Percentiles rank a stretch among this genome's conserved stretches.
phyloP scores from a whole-genome alignment of 148 eudicot species.

The Fagopyrum homotropicum region DNA sequence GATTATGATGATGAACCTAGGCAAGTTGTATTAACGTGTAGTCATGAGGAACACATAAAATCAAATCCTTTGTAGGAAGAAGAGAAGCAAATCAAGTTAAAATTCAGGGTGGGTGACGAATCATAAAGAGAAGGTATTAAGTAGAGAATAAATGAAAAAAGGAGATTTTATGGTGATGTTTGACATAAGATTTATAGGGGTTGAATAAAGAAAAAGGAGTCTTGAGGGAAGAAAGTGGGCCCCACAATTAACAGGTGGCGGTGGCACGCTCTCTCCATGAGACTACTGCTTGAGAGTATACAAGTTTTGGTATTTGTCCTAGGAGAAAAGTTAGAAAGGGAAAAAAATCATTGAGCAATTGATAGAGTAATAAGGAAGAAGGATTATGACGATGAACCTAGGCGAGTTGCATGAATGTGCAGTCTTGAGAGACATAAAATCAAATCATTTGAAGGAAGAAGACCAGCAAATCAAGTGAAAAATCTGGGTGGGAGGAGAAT shows the following conservation, averaged over 20 bases:
- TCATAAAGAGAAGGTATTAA: background rate
- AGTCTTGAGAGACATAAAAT: too few species aligned
- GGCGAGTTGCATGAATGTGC: too few species aligned
- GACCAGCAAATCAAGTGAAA: background rate
- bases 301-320: too few species aligned
- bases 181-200: background rate
- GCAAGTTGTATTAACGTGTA: too few species aligned
- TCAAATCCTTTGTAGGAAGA: background rate
- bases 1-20: too few species aligned
- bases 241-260: too few species aligned
- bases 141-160: background rate
- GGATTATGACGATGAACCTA: too few species aligned
- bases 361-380: background rate
- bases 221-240: too few species aligned
- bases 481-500: background rate
- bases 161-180: background rate
- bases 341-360: background rate
- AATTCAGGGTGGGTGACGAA: background rate
- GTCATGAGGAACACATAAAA: too few species aligned
- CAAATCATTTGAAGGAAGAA: background rate
- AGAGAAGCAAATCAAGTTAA: background rate
- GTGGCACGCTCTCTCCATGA: too few species aligned
- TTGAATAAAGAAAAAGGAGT: background rate
- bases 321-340: background rate
- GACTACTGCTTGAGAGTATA: too few species aligned